These are phyloP conservation scores for Allium fistulosum DNA, from an alignment of 106 monocot genomes.

Conservation along the genomic window DNA sequence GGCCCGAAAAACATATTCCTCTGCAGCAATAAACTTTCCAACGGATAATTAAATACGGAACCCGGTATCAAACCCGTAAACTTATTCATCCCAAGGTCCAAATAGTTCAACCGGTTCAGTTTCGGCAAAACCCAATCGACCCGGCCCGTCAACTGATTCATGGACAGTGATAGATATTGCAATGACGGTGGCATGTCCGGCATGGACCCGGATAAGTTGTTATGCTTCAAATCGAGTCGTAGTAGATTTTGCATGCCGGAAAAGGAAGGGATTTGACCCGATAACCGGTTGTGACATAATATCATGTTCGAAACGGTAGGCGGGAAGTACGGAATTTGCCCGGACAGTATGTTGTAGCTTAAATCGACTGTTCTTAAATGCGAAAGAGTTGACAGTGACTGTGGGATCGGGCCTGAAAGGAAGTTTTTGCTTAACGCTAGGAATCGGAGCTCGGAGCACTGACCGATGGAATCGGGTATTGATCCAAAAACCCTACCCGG, in stretches of 20 bases:
- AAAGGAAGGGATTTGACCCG: constrained; percentile 40
- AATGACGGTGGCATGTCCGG: constrained; percentile 39
- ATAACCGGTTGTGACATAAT: constrained; percentile 56
- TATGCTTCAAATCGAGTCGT: constrained; percentile 63
- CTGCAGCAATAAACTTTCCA: constrained; percentile 42
- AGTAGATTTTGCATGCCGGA: constrained; percentile 24
- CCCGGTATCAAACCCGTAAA: constrained; percentile 45
- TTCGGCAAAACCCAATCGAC: constrained; percentile 42
- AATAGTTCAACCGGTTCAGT: constrained; percentile 34
- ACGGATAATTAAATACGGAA: constrained; percentile 30
- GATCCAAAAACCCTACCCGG: constrained; percentile 51
- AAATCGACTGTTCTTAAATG: constrained; percentile 48
- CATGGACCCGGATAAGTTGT: constrained; percentile 39
- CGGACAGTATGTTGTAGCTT: constrained; percentile 66
- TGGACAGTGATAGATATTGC: constrained; percentile 51
- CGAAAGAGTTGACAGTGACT: constrained; percentile 23
- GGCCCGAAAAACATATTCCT: constrained; percentile 42
- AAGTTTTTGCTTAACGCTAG: constrained; percentile 54
- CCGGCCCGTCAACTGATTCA: constrained; percentile 37
- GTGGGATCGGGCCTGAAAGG: constrained; percentile 48
- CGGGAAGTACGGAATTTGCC: constrained; percentile 27
- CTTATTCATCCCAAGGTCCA: constrained; percentile 54
- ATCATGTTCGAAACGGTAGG: constrained; percentile 44
- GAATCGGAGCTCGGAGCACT: constrained; percentile 42
- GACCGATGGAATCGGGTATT: constrained; percentile 31